phyloP scores from a whole-genome alignment of 257 asterid genomes.

The Solanum verrucosum region DNA sequence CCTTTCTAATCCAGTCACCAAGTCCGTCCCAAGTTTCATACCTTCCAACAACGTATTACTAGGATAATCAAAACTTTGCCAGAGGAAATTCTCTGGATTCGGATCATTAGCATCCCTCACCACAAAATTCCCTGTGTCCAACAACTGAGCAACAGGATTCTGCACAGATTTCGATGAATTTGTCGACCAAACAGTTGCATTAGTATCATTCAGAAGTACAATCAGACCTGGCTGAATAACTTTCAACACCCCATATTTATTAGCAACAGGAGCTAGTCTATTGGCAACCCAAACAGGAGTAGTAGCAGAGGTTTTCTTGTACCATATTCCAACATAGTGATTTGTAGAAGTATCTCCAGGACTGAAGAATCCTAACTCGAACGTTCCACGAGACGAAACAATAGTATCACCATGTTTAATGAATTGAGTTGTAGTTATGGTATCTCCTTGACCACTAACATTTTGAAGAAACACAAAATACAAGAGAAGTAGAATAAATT shows the following conservation, averaged over 20 bases:
- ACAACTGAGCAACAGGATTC: conserved; percentile 23
- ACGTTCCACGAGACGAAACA: conserved; percentile 27
- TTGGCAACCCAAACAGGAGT: conserved; percentile 36
- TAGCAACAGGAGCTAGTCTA: conserved; percentile 9
- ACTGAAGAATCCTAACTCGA: conserved; percentile 39
- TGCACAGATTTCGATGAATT: conserved; percentile 11
- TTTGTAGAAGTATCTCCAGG: conserved; percentile 13
- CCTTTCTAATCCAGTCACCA: conserved; percentile 14
- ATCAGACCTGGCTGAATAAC: conserved; percentile 21
- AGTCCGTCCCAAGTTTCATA: conserved; percentile 40
- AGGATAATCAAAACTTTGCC: conserved; percentile 55
- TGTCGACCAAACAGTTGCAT: conserved; percentile 29
- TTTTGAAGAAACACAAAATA: background rate
- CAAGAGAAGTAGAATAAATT: background rate
- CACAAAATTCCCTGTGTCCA: conserved; percentile 44
- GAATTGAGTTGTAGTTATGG: background rate
- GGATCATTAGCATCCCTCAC: conserved; percentile 22
- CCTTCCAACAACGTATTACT: conserved; percentile 39
- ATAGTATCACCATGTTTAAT: conserved; percentile 27
- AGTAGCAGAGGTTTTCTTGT: conserved; percentile 12
- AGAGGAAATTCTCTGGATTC: conserved; percentile 11
- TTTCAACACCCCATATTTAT: conserved; percentile 14
- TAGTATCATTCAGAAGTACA: conserved; percentile 15
- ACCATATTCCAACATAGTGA: conserved; percentile 38
- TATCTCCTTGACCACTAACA: conserved; percentile 8